Conservation (phyloP, 768 basidiomycete genomes). For the Leccinum boreale region DNA sequence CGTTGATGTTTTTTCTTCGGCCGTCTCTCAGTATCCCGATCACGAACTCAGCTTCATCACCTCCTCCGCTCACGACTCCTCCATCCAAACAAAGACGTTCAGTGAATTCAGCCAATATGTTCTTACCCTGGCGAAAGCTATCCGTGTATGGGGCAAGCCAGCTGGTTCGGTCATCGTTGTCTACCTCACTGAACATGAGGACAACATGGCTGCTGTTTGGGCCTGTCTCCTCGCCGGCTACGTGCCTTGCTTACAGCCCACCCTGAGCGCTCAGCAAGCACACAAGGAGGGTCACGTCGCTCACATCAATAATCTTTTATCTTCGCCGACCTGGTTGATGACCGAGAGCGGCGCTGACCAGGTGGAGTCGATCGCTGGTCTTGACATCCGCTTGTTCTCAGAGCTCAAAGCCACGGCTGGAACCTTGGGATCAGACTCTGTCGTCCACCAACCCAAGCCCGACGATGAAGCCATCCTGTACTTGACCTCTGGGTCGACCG, state of each 20-base stretch:
- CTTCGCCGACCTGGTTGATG: constrained; percentile 30
- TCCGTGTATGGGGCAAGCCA: too few relatives aligned
- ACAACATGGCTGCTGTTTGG: too few relatives aligned
- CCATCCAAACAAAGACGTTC: too few relatives aligned
- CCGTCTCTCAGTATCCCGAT: too few relatives aligned
- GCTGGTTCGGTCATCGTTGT: too few relatives aligned
- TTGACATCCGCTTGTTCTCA: constrained; percentile 26
- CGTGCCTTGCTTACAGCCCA: constrained; percentile 32
- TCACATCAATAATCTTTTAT: constrained; percentile 28
- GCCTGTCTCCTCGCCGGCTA: constrained; percentile 29
- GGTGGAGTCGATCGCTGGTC: constrained; percentile 19
- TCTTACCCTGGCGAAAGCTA: too few relatives aligned
- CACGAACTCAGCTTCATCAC: too few relatives aligned
- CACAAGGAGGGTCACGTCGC: constrained; percentile 29
- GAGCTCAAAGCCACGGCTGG: constrained; percentile 20
- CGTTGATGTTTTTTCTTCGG: too few relatives aligned
- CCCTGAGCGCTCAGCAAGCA: constrained; percentile 30
- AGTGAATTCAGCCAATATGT: too few relatives aligned
- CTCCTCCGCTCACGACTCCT: too few relatives aligned
- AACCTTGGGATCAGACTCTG: constrained; percentile 2
- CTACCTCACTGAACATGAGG: too few relatives aligned
- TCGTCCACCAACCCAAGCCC: constrained; percentile 2
- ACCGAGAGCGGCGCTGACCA: constrained; percentile 26
- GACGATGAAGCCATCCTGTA: not conserved
- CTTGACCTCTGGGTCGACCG: not conserved